These are phyloP conservation scores for Exobasidium cylindrosporum DNA, from an alignment of 1,284 basidiomycete genomes.

Conservation along the genomic window DNA sequence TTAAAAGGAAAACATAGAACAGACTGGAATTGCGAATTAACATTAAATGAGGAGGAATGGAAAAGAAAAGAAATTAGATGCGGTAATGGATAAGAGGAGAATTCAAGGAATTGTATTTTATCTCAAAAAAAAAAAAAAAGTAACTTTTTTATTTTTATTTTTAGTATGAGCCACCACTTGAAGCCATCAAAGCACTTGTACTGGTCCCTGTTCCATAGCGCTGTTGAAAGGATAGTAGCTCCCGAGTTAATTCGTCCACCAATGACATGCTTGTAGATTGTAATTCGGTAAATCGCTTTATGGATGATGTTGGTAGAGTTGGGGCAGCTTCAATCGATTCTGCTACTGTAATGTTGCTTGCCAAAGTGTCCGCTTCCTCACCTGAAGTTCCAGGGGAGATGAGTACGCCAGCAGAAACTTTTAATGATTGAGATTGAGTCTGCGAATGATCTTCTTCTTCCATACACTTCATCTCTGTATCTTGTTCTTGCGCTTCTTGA, in stretches of 20 bases:
- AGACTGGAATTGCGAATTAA: too few relatives aligned
- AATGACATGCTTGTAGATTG: slow-evolving; percentile 42
- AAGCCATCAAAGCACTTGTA: not conserved
- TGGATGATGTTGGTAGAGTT: not conserved
- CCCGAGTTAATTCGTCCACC: slow-evolving; percentile 49
- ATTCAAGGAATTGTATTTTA: too few relatives aligned
- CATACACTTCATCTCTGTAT: not conserved
- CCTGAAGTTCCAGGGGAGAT: not conserved
- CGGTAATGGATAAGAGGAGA: too few relatives aligned
- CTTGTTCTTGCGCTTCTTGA: not conserved
- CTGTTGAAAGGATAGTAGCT: slow-evolving; percentile 38
- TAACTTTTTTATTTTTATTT: too few relatives aligned
- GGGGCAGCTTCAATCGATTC: too few relatives aligned
- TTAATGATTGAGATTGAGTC: not conserved
- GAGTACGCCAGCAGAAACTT: not conserved
- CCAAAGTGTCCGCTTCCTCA: not conserved
- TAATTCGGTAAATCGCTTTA: not conserved
- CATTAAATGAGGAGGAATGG: too few relatives aligned
- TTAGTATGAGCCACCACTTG: not conserved
- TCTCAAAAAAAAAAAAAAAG: too few relatives aligned
- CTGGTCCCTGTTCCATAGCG: slow-evolving; percentile 1
- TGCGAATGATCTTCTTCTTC: not conserved
- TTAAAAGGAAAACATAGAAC: too few relatives aligned
- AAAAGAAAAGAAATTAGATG: too few relatives aligned
- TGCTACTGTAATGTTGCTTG: not conserved